These are phyloP conservation scores for Psilocybe cyanescens DNA, from an alignment of 768 basidiomycete genomes.

Conservation along the genomic window DNA sequence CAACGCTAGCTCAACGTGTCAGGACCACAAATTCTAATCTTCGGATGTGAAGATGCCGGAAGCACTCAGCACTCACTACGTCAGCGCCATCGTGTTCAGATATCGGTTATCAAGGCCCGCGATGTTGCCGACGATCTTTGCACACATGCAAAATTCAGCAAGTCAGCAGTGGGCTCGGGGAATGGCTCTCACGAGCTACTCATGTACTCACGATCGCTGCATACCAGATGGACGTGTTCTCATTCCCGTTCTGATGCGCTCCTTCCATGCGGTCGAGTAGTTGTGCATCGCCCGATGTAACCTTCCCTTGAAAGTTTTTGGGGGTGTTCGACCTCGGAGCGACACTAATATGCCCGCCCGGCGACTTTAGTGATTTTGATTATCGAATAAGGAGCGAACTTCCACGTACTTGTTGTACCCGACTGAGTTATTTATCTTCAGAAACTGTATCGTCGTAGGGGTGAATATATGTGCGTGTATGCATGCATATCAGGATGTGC, in stretches of 20 bases:
- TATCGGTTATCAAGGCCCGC: conserved; percentile 32
- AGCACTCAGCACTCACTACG: conserved; percentile 29
- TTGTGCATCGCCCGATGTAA: conserved; percentile 26
- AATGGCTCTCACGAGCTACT: not conserved
- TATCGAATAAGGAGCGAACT: not conserved
- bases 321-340: conserved; percentile 32
- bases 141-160: not conserved
- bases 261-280: conserved; percentile 39
- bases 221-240: conserved; percentile 37
- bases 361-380: not conserved
- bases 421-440: conserved; percentile 28
- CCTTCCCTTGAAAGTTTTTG: conserved; percentile 26
- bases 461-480: not conserved
- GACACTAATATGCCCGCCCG: conserved; percentile 23
- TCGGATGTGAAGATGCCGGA: not conserved
- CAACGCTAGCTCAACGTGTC: conserved; percentile 17
- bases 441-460: conserved; percentile 17
- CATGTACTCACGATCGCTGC: conserved; percentile 31
- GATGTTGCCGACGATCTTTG: conserved; percentile 33
- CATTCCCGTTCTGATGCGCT: conserved; percentile 39
- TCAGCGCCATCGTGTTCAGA: conserved; percentile 33
- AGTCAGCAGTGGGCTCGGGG: not conserved
- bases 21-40: not conserved
- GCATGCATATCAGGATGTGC: not conserved
- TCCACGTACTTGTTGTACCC: conserved; percentile 40